Base-by-base conservation (phyloP, 2,329 filamentous ascomycete genomes). In the Didymellaceae sp. region DNA sequence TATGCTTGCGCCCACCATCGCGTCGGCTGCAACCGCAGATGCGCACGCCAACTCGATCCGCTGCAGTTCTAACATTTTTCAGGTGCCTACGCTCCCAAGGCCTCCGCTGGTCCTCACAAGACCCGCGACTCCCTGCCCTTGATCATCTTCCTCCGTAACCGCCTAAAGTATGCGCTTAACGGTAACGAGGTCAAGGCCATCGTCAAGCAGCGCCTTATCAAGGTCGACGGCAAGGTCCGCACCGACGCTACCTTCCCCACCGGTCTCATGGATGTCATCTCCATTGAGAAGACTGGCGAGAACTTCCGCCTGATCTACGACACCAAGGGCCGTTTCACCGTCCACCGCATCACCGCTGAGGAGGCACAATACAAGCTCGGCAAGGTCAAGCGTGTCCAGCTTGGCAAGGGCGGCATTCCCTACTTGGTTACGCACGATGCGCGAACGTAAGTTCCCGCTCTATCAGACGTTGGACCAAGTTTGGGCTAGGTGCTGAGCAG, bases 401-500 rank as follows among this genome's bases (percentile, higher is more conserved):
- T 99, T 74, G 94, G 94, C 85, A 93, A 91, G 82, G 95, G 94
- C 82, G 94, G 92, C 85, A 96, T 99, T 88, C 94, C 94, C 95
- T 99, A 96, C 92, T 97, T 97, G 91, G 94, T 99, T 90, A 99
- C 94, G 92, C 94, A 99, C 90, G 94, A 99, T 94, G 94, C 94
- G 83, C 89, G 94, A 91, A 99, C 94, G 93, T 99, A 85, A 96
- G 93, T 97, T 89, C 88, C 85, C 82, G 89, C 89, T 97, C 92
- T 94, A 92, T 97, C 93, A 97, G 93, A 88, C 93, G 93, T 97
- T 97, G 93, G 91, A 93, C 68, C 68, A 55, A 70, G 70, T 70
- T 70, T 73, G 69, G 70, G 69, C 68, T 68, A 68, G 68, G 63
- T 70, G 65, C 52, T 54, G 48, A 52, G 48, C 62, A 67, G 66